phyloP scores from a whole-genome alignment of 2,329 filamentous ascomycete genomes.

The Aspergillus sp. region DNA sequence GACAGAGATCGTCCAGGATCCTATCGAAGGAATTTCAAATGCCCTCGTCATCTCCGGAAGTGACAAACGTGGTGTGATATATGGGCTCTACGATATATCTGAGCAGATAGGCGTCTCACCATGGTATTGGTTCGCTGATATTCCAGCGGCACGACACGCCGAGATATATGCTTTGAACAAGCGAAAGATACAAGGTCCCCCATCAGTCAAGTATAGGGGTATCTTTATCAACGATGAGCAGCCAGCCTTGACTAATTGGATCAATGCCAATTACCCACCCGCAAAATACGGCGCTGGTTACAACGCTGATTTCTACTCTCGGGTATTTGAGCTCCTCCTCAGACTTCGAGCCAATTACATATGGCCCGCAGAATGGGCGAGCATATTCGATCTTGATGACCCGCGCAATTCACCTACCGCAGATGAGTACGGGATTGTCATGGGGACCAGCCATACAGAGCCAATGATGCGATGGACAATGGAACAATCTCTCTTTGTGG shows the following conservation, averaged over 20 bases:
- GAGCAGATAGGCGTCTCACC: slow-evolving; percentile 71
- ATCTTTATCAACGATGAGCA: slow-evolving; percentile 70
- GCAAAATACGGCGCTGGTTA: slow-evolving; percentile 40
- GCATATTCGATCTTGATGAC: slow-evolving; percentile 70
- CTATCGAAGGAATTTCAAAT: slow-evolving; percentile 51
- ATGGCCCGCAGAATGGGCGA: slow-evolving; percentile 68
- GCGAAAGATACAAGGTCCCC: slow-evolving; percentile 54
- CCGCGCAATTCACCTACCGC: slow-evolving; percentile 63
- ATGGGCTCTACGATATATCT: slow-evolving; percentile 65
- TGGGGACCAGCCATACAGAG: slow-evolving; percentile 69
- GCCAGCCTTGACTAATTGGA: slow-evolving; percentile 63
- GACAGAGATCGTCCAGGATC: slow-evolving; percentile 54
- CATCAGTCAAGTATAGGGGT: slow-evolving; percentile 63
- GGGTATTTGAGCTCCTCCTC: slow-evolving; percentile 67
- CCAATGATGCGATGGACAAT: slow-evolving; percentile 60
- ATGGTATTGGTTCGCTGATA: slow-evolving; percentile 66
- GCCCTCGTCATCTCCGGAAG: slow-evolving; percentile 66
- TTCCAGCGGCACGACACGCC: slow-evolving; percentile 47
- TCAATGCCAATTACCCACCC: slow-evolving; percentile 50
- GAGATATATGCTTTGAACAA: slow-evolving; percentile 53
- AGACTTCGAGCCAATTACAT: slow-evolving; percentile 68
- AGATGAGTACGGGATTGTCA: slow-evolving; percentile 69
- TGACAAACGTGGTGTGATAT: slow-evolving; percentile 64
- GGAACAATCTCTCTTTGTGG: slow-evolving; percentile 21
- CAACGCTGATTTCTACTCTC: slow-evolving; percentile 61